Conservation (phyloP, 768 basidiomycete species). For the Leccinum obscurum region DNA sequence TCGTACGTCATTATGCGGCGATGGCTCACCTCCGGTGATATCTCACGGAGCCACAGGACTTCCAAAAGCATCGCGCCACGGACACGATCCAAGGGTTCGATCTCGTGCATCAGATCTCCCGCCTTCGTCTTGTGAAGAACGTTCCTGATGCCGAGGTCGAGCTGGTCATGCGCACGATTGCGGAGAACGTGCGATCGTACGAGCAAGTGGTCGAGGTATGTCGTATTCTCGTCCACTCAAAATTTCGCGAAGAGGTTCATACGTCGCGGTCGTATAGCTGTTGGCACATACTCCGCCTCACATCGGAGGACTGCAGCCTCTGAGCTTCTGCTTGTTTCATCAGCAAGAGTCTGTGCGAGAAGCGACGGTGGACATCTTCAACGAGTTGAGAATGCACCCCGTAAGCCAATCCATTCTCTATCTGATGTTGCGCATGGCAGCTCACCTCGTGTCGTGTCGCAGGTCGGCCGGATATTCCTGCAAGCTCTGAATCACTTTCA, state of each 20-base stretch:
- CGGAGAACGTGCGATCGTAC: constrained; percentile 72
- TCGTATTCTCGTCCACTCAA: background rate
- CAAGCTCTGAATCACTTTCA: constrained; percentile 87
- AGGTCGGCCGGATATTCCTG: constrained; percentile 81
- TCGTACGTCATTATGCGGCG: constrained; percentile 46
- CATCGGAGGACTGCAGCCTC: constrained; percentile 77
- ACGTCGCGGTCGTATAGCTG: constrained; percentile 49
- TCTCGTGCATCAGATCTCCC: constrained; percentile 79
- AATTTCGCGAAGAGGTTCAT: background rate
- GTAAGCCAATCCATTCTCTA: constrained; percentile 44
- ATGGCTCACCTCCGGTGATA: background rate
- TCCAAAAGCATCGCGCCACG: constrained; percentile 50
- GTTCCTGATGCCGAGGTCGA: constrained; percentile 74
- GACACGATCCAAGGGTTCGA: constrained; percentile 80
- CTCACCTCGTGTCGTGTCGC: constrained; percentile 6
- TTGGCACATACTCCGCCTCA: constrained; percentile 74
- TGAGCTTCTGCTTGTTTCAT: constrained; percentile 92
- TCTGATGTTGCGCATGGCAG: background rate
- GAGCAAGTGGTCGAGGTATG: constrained; percentile 88
- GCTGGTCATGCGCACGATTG: constrained; percentile 71
- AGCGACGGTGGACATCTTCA: constrained; percentile 80
- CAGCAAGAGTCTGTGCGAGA: constrained; percentile 75
- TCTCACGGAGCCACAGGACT: constrained; percentile 54
- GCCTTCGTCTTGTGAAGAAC: constrained; percentile 71
- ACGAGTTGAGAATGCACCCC: constrained; percentile 71